phyloP scores from a whole-genome alignment of 352 stramenopile genomes.

The Hyaloperonospora brassicae region DNA sequence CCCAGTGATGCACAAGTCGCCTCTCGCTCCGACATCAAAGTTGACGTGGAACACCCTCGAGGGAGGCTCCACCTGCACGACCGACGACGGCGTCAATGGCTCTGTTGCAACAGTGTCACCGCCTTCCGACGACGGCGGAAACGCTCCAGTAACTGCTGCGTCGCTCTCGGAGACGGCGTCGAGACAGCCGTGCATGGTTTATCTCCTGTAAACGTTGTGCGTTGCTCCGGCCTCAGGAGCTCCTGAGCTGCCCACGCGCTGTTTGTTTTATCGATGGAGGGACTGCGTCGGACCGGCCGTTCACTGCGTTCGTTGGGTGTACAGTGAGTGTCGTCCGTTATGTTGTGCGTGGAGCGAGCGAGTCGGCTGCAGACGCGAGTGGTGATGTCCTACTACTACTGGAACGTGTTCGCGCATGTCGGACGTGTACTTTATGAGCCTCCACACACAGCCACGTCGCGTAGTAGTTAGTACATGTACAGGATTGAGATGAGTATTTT shows the following conservation, averaged over 20 bases:
- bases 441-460: too few relatives aligned
- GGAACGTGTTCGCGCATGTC: too few relatives aligned
- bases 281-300: background rate
- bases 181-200: slow-evolving; percentile 5
- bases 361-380: too few relatives aligned
- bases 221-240: background rate
- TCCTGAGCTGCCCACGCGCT: background rate
- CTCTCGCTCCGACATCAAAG: background rate
- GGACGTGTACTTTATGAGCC: too few relatives aligned
- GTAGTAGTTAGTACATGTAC: background rate
- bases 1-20: slow-evolving; percentile 9
- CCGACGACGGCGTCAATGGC: background rate
- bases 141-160: too few relatives aligned
- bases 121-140: slow-evolving; percentile 9
- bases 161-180: background rate
- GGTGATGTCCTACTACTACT: too few relatives aligned
- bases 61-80: slow-evolving; percentile 1
- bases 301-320: background rate
- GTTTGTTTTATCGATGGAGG: too few relatives aligned
- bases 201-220: background rate
- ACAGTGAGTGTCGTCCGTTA: too few relatives aligned
- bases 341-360: too few relatives aligned
- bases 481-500: too few relatives aligned
- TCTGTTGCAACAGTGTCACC: slow-evolving; percentile 8
- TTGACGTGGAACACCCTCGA: slow-evolving; percentile 6